Base-by-base conservation (phyloP, 2,329 filamentous ascomycete species). In the Pseudopyrenochaeta lycopersici region DNA sequence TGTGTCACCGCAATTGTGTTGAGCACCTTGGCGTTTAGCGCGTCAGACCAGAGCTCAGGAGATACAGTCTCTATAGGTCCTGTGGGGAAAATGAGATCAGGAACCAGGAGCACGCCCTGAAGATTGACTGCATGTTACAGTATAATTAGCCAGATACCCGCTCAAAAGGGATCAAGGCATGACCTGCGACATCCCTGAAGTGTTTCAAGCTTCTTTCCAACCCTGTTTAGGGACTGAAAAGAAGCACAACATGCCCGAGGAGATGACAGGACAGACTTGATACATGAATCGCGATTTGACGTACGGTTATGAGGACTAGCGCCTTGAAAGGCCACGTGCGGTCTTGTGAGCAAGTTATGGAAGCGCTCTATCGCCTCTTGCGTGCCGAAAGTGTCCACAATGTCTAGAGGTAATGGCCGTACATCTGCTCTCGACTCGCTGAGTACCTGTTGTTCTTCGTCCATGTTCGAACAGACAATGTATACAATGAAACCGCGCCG, bases 401-500 rank as follows among this genome's bases (percentile, higher is more conserved):
- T 87, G 68, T 98, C 92, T 59, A 98, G 84, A 71, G 87, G 87
- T 52, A 99, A 78, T 7, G 94, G 88, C 58, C 90, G 86, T 60
- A 98, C 89, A 71, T 98, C 95, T 6, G 87, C 82, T 57, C 92
- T 84, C n/a, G 88, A 84, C 73, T 96, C 85, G 55, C 86, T 84
- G 55, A 91, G 86, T 12, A 98, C 88, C 59, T 90, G 79, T 31
- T 88, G 82, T 74, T 98, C 92, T 63, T 98, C 94, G 66, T 97
- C 91, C 54, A 88, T 79, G n/a, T 87, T 91, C 60, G 87, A 89
- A 67, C 92, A 94, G 1, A 96, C 90, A 55, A 99, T 83, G 74
- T 92, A 99, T 50, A 98, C 91, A 56, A 98, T 90, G 74, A 96
- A 98, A 4, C 95, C 95, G 60, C 92, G 87, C 54, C 92, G 84